Conservation (phyloP, 176 grass and related monocot genomes). For the Phyllostachys edulis region DNA sequence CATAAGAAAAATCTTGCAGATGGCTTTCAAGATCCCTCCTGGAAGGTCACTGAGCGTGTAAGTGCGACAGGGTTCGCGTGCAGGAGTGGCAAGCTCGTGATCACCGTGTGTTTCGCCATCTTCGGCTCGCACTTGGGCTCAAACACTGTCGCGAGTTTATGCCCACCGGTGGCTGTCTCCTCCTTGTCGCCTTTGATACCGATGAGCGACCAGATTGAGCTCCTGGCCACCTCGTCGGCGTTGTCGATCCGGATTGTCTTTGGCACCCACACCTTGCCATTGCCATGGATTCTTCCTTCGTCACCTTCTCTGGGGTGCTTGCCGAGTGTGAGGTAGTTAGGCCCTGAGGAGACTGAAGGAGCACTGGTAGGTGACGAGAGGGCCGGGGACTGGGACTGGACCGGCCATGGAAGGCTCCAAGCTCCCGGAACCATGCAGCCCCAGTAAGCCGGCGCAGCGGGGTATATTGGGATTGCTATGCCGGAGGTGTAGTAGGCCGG, state of each 20-base stretch:
- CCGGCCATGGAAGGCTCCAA: conserved; percentile 68
- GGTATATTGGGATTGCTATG: conserved; percentile 68
- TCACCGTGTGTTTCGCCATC: conserved; percentile 2
- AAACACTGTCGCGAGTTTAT: conserved; percentile 46
- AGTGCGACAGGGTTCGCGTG: conserved; percentile 67
- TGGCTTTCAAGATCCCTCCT: conserved; percentile 55
- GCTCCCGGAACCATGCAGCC: conserved; percentile 46
- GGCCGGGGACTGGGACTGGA: not conserved
- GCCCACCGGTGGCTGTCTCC: not conserved
- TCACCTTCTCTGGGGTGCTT: conserved; percentile 71
- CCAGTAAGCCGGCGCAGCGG: conserved; percentile 51
- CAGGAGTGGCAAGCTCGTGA: conserved; percentile 39
- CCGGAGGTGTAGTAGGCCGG: conserved; percentile 43
- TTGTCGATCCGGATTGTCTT: conserved; percentile 71
- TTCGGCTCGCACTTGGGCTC: conserved; percentile 33
- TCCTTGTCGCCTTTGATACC: conserved; percentile 30
- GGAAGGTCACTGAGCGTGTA: conserved; percentile 63
- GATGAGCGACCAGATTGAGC: conserved; percentile 61
- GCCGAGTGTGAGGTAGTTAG: conserved; percentile 32
- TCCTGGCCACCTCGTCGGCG: conserved; percentile 63
- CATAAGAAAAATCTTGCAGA: conserved; percentile 11
- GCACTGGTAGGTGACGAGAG: conserved; percentile 3
- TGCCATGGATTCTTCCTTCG: conserved; percentile 4
- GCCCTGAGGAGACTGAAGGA: conserved; percentile 23
- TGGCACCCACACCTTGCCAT: conserved; percentile 52